Conservation (phyloP, 2,329 filamentous ascomycete species). For the Alternaria ventricosa region DNA sequence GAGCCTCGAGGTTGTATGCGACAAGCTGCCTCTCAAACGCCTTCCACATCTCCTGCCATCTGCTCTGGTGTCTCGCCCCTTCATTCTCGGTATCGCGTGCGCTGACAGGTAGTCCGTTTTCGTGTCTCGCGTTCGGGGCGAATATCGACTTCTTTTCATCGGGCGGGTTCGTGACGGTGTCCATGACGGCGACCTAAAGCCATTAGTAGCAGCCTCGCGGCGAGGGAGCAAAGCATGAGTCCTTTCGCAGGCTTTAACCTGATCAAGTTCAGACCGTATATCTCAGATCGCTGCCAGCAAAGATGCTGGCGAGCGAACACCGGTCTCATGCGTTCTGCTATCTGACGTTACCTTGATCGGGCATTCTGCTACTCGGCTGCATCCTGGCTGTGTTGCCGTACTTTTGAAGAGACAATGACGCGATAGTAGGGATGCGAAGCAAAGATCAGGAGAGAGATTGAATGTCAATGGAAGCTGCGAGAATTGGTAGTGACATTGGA, state of each 20-base stretch:
- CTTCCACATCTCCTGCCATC: conserved; percentile 30
- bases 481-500: background rate
- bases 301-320: conserved; percentile 34
- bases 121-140: conserved; percentile 27
- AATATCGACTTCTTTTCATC: conserved; percentile 24
- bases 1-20: conserved; percentile 63
- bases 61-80: conserved; percentile 6
- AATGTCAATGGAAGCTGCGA: background rate
- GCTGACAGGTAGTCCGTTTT: conserved; percentile 22
- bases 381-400: conserved; percentile 40
- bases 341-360: conserved; percentile 48
- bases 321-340: conserved; percentile 47
- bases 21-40: conserved; percentile 52
- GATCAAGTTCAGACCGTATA: conserved; percentile 63
- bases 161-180: conserved; percentile 8
- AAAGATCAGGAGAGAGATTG: background rate
- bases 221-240: conserved; percentile 55
- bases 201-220: conserved; percentile 40
- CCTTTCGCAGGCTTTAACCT: conserved; percentile 62
- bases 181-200: conserved; percentile 40
- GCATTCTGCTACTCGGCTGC: conserved; percentile 42
- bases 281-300: conserved; percentile 53
- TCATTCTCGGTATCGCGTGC: conserved; percentile 3
- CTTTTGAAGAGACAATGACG: conserved; percentile 10
- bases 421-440: background rate